Base-by-base conservation (phyloP, 495 filamentous ascomycete species). In the Neurospora africana region DNA sequence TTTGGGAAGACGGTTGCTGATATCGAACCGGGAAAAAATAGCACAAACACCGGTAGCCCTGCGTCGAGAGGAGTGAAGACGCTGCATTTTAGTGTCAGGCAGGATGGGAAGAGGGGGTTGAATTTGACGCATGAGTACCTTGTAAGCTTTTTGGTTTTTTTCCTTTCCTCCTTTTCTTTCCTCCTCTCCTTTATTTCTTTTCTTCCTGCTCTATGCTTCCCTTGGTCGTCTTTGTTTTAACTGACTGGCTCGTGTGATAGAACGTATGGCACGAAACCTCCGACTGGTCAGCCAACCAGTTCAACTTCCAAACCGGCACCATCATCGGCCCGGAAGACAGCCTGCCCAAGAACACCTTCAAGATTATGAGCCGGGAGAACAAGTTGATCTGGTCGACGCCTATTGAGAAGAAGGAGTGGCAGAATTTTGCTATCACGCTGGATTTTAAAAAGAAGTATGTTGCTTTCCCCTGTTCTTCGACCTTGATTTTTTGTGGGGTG, bases 281-380 rank as follows among this genome's bases (percentile, higher is more conserved):
- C 69, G 87, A 87, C 78, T 89, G 84, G 79, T 82, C 81, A 69
- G 78, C 82, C 53, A 87, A 88, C 78, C 84, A 88, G 69, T 87
- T 87, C 81, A 87, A 86, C 68, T 83, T 89, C 72, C 82, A 87
- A 77, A 76, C 80, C 3, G 87, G 87, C 70, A 81, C 83, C 15
- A 81, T 86, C 74, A 78, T 85, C 67, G 82, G 83, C 69, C 90
- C 93, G 87, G 89, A 89, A 21, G 89, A 89, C 76, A 15, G 5
- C 5, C 85, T 97, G 85, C 89, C 91, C 17, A 92, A 92, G 81
- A 93, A 95, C 74, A 94, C 92, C 0, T 97, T 92, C 78, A 85
- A 86, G 77, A 75, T 86, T 17, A 74, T 86, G 15, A 78, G 84
- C 77, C 80, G 83, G 13, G 74, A 82, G 71, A 86, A 86, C 78